A percentile compares a stretch with the other conserved stretches of the same genome.
These are phyloP conservation scores for Gracilaria vermiculophylla DNA, from an alignment of 23 red algal genomes.

Conservation along the genomic window DNA sequence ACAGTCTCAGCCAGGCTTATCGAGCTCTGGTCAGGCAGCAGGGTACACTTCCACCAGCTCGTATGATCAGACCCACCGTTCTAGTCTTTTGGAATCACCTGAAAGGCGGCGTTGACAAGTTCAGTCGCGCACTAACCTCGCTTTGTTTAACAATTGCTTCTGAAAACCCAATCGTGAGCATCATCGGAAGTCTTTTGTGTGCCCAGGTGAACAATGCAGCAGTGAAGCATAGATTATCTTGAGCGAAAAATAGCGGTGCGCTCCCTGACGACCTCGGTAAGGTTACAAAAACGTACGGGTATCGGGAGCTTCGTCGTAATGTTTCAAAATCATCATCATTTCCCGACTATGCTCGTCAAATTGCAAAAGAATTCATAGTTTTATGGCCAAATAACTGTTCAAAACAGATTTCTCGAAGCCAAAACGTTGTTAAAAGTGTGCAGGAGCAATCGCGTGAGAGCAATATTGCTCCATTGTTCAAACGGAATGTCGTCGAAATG, in stretches of 20 bases:
- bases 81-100: background rate
- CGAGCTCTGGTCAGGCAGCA: background rate
- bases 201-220: slow-evolving; percentile 4
- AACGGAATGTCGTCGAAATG: no score
- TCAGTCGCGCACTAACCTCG: background rate
- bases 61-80: background rate
- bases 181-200: background rate
- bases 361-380: slow-evolving; percentile 1
- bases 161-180: background rate
- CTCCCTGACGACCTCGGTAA: background rate
- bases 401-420: no score
- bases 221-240: background rate
- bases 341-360: background rate
- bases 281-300: background rate
- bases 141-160: background rate
- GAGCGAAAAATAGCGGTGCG: background rate
- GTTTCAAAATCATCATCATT: background rate
- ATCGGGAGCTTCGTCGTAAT: background rate
- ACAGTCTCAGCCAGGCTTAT: background rate
- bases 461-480: no score
- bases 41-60: background rate
- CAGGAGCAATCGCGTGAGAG: no score
- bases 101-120: background rate
- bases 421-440: no score
- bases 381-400: no score